These are phyloP conservation scores for Cladosporium sp. DNA, from an alignment of 2,329 filamentous ascomycete genomes.

Conservation along the genomic window DNA sequence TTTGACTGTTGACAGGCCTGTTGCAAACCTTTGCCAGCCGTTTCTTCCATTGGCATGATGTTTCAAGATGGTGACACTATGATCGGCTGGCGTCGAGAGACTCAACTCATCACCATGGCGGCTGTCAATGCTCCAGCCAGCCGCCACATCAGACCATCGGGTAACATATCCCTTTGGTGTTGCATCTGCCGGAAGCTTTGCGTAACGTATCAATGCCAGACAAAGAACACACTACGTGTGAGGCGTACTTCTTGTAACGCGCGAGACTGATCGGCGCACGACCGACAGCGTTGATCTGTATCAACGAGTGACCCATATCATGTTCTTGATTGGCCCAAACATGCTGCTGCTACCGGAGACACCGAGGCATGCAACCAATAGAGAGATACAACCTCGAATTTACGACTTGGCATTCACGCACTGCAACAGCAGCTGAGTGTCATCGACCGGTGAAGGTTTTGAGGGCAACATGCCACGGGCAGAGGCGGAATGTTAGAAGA, in stretches of 20 bases:
- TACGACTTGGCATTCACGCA: not conserved
- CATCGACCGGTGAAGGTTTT: not conserved
- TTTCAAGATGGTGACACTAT: not conserved
- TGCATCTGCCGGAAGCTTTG: not conserved
- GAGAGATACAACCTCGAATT: not conserved
- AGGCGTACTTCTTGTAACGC: not conserved
- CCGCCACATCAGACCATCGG: not conserved
- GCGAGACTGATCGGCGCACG: not conserved
- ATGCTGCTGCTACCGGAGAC: not conserved
- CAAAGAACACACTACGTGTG: not conserved
- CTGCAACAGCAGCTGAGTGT: not conserved
- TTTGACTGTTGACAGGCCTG: too few relatives aligned
- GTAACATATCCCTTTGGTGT: not conserved
- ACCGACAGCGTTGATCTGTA: not conserved
- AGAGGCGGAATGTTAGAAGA: not conserved
- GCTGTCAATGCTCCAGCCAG: not conserved
- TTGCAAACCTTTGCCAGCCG: not conserved
- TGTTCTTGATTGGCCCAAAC: not conserved
- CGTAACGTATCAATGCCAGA: not conserved
- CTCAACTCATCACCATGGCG: not conserved
- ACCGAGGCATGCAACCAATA: not conserved
- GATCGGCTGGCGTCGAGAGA: not conserved
- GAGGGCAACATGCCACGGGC: not conserved
- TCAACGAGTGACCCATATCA: not conserved
- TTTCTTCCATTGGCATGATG: not conserved